Evolutionary conservation across 805 yeast genomes (phyloP), one percentile per base, ranked within the genome.

Genomic region (Schwanniomyces yamadae): DNA sequence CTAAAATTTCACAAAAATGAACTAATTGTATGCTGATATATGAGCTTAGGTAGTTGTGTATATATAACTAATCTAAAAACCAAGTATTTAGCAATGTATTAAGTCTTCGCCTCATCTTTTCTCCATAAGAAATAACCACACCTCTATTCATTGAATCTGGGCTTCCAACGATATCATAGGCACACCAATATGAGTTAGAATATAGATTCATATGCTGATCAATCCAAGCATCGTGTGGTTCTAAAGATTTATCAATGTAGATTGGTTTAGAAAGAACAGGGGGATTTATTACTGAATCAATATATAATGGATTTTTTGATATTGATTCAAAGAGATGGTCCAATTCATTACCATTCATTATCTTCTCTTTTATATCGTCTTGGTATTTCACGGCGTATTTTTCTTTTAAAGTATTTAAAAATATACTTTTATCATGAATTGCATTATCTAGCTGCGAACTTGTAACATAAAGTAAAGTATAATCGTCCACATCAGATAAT

Each of bases 381-480:
- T 17, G 31, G 6, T 13, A 21, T 8, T 10, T 14, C 6, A 26
- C 12, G 6, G 18, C 17, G 17, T 34, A 27, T 11, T 31, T 27
- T 9, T 20, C 33, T 21, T 40, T 32, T 17, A 30, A 33, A 11
- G 20, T 33, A 2, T 13, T 11, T n/a, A 15, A 23, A 10, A 24
- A 31, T 12, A 28, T 19, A 10, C 58, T 51, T 3, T 34, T 46
- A 11, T 44, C 36, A 15, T 47, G 37, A 14, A 49, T 23, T 48
- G 55, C 53, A 28, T 59, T 60, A 31, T 63, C 63, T n/a, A 62
- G 45, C 39, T 64, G 70, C 39, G 61, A 65, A 3, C 59, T 43
- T 4, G 69, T 61, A 6, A 59, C 51, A 37, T 60, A 64, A 7
- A 61, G 23, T 19, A 64, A 41, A 2, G 48, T 40, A 28, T 36